Conservation (phyloP, 805 yeast species). For the Nakazawaea pomicola region DNA sequence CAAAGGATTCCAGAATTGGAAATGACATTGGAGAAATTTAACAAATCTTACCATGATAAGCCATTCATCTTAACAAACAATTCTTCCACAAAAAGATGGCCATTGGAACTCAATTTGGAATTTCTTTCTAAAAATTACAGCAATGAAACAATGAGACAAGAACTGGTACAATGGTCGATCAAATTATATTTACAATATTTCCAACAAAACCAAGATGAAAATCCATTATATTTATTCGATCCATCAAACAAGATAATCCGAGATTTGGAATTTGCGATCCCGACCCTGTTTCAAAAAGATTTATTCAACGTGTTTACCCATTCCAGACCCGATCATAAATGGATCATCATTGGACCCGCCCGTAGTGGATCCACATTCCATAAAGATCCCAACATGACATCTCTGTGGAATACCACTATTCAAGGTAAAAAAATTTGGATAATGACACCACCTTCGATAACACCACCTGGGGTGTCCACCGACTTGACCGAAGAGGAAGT, state of each 20-base stretch:
- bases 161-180: conserved; percentile 77
- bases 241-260: conserved; percentile 68
- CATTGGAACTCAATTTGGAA: conserved; percentile 45
- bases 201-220: conserved; percentile 63
- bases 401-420: conserved; percentile 84
- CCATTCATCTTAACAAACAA: conserved; percentile 59
- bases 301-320: conserved; percentile 50
- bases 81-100: conserved; percentile 50
- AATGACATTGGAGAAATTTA: conserved; percentile 41
- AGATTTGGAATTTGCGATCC: conserved; percentile 50
- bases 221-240: conserved; percentile 83
- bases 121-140: conserved; percentile 50
- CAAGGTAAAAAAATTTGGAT: conserved; percentile 81
- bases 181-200: conserved; percentile 57
- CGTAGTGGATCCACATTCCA: conserved; percentile 88
- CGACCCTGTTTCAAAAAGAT: conserved; percentile 53
- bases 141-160: conserved; percentile 68
- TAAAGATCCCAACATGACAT: conserved; percentile 86
- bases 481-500: conserved; percentile 80
- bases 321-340: conserved; percentile 85
- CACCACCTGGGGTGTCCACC: conserved; percentile 84
- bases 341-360: conserved; percentile 83
- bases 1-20: conserved; percentile 43
- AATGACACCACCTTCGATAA: conserved; percentile 72
- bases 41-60: conserved; percentile 33